Evolutionary conservation across 371 early-diverging fungal species (phyloP).

Genomic region (Actinomortierella wolfii): DNA sequence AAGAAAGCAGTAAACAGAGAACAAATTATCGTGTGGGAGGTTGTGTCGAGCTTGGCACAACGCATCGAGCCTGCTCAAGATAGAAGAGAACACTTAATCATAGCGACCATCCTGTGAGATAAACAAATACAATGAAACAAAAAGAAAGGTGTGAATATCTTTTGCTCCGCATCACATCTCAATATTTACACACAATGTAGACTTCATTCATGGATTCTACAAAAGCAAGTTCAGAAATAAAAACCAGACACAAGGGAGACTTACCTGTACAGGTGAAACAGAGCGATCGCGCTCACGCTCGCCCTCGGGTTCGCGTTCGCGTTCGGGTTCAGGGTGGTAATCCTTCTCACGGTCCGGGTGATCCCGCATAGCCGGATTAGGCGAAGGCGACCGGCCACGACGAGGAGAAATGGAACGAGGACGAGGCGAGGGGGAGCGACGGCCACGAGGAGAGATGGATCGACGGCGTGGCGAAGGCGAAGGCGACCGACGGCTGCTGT

Average conservation of each 20-base stretch:
- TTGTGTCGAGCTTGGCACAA: too few relatives aligned
- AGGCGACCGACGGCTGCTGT: too few relatives aligned
- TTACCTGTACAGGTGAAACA: slow-evolving; percentile 5
- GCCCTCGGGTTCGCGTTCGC: slow-evolving; percentile 9
- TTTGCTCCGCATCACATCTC: too few relatives aligned
- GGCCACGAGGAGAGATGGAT: slow-evolving; percentile 1
- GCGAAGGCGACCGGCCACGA: slow-evolving; percentile 24
- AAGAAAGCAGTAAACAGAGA: too few relatives aligned
- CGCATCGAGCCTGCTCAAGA: too few relatives aligned
- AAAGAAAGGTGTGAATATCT: background rate
- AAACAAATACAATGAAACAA: background rate
- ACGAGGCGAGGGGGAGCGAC: slow-evolving; percentile 3
- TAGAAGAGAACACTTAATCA: background rate
- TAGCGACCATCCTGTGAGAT: background rate
- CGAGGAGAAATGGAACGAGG: background rate
- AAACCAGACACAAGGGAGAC: background rate
- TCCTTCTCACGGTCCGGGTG: slow-evolving; percentile 18
- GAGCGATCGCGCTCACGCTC: slow-evolving; percentile 13
- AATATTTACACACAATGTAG: too few relatives aligned
- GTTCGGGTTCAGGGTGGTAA: slow-evolving; percentile 13
- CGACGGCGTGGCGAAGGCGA: slow-evolving; percentile 12
- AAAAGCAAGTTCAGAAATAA: background rate
- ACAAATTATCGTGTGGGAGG: too few relatives aligned
- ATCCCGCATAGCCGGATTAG: slow-evolving; percentile 17
- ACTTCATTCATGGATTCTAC: slow-evolving; percentile 2